A percentile compares a stretch with the other conserved stretches of the same genome.
Evolutionary conservation across 1,284 basidiomycete species (phyloP).

Genomic region (Sporisorium graminicola): DNA sequence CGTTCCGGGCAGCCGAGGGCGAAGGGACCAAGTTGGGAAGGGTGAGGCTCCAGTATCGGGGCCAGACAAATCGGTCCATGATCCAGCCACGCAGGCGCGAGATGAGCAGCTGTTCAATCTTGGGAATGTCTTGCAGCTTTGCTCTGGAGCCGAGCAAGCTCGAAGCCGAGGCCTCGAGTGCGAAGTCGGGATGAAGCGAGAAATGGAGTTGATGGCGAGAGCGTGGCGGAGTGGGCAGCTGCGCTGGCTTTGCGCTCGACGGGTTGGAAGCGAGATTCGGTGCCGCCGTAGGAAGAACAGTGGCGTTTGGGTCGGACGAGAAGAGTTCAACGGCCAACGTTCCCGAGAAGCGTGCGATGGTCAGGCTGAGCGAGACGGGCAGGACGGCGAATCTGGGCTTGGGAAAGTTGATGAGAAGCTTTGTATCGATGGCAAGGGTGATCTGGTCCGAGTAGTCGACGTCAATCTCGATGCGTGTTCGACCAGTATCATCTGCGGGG

Average conservation of each 20-base stretch:
- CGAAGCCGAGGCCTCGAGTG: constrained; percentile 73
- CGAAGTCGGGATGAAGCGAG: constrained; percentile 74
- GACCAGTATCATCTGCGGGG: constrained; percentile 73
- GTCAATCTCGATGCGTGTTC: constrained; percentile 74
- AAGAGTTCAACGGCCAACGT: constrained; percentile 69
- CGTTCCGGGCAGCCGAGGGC: constrained; percentile 20
- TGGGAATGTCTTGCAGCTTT: constrained; percentile 75
- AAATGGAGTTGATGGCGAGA: constrained; percentile 71
- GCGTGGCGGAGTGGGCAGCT: constrained; percentile 50
- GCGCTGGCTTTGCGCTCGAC: constrained; percentile 66
- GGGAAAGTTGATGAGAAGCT: constrained; percentile 75
- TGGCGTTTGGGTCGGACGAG: constrained; percentile 35
- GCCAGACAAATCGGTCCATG: constrained; percentile 73
- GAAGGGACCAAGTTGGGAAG: constrained; percentile 68
- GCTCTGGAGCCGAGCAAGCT: constrained; percentile 74
- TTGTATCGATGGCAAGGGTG: constrained; percentile 73
- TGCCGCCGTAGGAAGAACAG: constrained; percentile 28
- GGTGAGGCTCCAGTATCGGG: constrained; percentile 71
- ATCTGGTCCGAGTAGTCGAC: constrained; percentile 74
- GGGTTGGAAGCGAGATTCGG: constrained; percentile 62
- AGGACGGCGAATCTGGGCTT: constrained; percentile 74
- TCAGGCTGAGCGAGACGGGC: constrained; percentile 73
- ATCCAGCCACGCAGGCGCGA: constrained; percentile 73
- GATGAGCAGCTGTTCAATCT: constrained; percentile 75
- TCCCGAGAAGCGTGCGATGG: constrained; percentile 73